These are phyloP conservation scores for Lachancea kluyveri DNA, from an alignment of 805 yeast genomes.

Conservation along the genomic window DNA sequence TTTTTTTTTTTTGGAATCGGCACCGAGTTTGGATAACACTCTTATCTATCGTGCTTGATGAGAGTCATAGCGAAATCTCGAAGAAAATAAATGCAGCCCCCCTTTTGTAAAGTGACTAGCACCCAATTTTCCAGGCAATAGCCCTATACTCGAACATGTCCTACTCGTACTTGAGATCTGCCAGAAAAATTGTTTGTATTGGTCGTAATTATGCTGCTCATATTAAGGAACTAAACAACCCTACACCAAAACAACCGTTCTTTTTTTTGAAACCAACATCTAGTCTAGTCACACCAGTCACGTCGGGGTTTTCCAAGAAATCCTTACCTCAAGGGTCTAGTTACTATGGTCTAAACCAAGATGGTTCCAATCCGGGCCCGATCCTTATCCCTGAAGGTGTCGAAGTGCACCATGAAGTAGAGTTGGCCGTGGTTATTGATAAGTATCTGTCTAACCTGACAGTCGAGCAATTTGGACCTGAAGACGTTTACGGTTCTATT, in stretches of 20 bases:
- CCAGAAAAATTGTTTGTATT: slow-evolving; percentile 82
- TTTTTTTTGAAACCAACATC: slow-evolving; percentile 89
- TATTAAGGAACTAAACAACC: slow-evolving; percentile 79
- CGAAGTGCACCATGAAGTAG: slow-evolving; percentile 86
- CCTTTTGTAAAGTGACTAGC: no score
- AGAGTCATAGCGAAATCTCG: no score
- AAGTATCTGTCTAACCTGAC: slow-evolving; percentile 52
- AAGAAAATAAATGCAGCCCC: no score
- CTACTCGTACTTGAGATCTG: slow-evolving; percentile 48
- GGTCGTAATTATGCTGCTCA: slow-evolving; percentile 98
- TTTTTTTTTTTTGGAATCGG: no score
- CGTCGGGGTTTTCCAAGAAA: slow-evolving; percentile 2
- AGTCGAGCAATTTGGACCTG: slow-evolving; percentile 45
- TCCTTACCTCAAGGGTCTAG: slow-evolving; percentile 12
- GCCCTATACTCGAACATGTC: no score
- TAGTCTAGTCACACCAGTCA: slow-evolving; percentile 56
- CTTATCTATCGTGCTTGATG: no score
- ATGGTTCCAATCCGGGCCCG: slow-evolving; percentile 52
- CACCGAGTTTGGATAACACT: no score
- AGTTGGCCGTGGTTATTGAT: slow-evolving; percentile 73
- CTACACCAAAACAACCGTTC: slow-evolving; percentile 79
- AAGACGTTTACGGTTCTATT: slow-evolving; percentile 71
- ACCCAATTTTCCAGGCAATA: no score
- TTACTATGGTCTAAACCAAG: slow-evolving; percentile 20
- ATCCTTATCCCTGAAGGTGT: slow-evolving; percentile 78